Base-by-base conservation (phyloP, 2,329 filamentous ascomycete species). In the Lasiodiplodia sp. region DNA sequence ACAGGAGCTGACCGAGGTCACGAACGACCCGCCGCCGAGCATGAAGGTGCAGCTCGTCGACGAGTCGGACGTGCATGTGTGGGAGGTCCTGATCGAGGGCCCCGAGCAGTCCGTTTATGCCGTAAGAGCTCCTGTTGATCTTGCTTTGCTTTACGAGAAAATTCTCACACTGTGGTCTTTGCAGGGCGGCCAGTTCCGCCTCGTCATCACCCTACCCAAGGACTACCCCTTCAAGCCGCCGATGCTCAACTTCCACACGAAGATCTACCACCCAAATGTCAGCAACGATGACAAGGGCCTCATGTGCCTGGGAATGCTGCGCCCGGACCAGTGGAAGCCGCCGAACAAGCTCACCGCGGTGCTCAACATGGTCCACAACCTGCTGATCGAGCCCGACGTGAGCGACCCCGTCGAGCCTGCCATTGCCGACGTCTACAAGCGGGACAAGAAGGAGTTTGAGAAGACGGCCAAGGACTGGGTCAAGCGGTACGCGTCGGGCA, bases 261-360 rank as follows among this genome's bases (percentile, higher is more conserved):
- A 94, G 82, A 92, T 97, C 85, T 97, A 97, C 87, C 94, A 97
- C 83, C 94, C 94, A 55, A 97, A 97, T 82, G 88, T 97, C 69
- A 93, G 91, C 77, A 96, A 97, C 86, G 94, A 97, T 80, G 87
- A 88, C 77, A 88, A 89, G 73, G 94, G 94, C 71, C 91, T 87
- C 81, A 92, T 97, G 88, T 97, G 94, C 82, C 86, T 97, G 55
- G 89, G 88, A 70, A 87, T 94, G 80, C 88, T 97, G 73, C 93
- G 94, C 78, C 80, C 91, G 37, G 93, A 97, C 75, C 90, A 93
- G 81, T 97, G 94, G 94, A 97, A 97, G 86, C 94, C 94, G 21
- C 90, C 90, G 70, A 92, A 91, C 75, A 91, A 90, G 82, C 87
- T 97, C 72, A 81, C 82, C 56, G 87, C 88, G 66, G 93, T 97